Conservation (phyloP, 2,329 filamentous ascomycete genomes). For the Cladosporium sp. region DNA sequence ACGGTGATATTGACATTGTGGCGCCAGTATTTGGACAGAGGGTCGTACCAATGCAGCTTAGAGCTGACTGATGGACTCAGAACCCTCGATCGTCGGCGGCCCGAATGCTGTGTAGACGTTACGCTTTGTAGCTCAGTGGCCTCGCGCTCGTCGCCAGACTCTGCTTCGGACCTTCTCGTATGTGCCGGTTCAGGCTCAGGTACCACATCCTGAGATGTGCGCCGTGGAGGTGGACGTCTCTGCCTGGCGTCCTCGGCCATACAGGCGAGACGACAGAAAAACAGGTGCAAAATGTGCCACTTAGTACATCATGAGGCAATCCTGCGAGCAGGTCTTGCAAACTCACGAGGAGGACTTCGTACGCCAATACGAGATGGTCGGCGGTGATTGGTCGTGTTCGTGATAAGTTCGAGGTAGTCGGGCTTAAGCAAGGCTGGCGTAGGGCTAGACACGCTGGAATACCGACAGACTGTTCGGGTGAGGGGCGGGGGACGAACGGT, state of each 20-base stretch:
- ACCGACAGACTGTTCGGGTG: background rate
- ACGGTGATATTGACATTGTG: conserved; percentile 49
- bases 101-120: conserved; percentile 1
- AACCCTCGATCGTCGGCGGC: background rate
- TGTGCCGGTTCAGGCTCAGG: conserved; percentile 25
- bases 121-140: conserved; percentile 29
- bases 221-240: background rate
- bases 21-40: conserved; percentile 45
- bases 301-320: background rate
- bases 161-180: conserved; percentile 15
- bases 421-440: background rate
- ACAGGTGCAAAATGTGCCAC: background rate
- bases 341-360: background rate
- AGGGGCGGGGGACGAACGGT: no score
- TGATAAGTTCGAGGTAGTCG: background rate
- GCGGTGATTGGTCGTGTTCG: background rate
- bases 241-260: conserved; percentile 8
- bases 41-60: conserved; percentile 34
- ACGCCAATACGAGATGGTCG: background rate
- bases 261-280: background rate
- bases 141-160: conserved; percentile 26
- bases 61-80: conserved; percentile 1
- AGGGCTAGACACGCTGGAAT: background rate
- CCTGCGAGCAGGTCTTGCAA: background rate
- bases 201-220: conserved; percentile 11